A percentile compares a stretch with the other conserved stretches of the same genome.
Conservation (phyloP, 345 rosid genomes). For the Brassica nigra region DNA sequence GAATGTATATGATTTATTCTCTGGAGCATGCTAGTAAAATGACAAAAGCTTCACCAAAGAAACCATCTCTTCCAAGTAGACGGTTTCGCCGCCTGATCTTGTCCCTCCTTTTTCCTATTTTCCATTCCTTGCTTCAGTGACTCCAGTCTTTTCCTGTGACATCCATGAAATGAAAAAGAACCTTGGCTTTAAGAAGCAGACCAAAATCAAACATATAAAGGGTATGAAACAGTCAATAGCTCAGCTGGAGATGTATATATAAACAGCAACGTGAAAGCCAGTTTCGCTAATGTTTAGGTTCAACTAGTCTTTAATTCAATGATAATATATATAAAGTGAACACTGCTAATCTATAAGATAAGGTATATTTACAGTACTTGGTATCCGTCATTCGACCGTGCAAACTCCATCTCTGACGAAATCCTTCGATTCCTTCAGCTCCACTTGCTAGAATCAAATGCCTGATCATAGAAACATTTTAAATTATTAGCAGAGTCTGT, state of each 20-base stretch:
- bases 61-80: slow-evolving; percentile 1
- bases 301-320: not conserved
- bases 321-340: not conserved
- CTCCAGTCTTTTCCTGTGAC: slow-evolving; percentile 63
- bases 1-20: not conserved
- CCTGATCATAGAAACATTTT: slow-evolving; percentile 41
- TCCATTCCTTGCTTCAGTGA: slow-evolving; percentile 70
- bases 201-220: not conserved
- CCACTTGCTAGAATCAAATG: slow-evolving; percentile 92
- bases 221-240: not conserved
- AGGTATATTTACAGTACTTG: slow-evolving; percentile 50
- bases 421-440: slow-evolving; percentile 85
- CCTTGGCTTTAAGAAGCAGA: slow-evolving; percentile 2
- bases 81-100: slow-evolving; percentile 42
- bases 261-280: not conserved
- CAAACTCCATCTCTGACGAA: slow-evolving; percentile 92
- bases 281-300: not conserved
- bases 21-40: not conserved
- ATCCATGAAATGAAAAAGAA: not conserved
- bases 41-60: not conserved
- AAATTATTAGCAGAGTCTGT: not conserved
- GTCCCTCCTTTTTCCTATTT: slow-evolving; percentile 52
- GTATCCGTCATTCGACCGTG: slow-evolving; percentile 87
- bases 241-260: not conserved
- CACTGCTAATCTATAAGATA: not conserved